These are phyloP conservation scores for Tulasnella sp. DNA, from an alignment of 768 basidiomycete genomes.

Conservation along the genomic window DNA sequence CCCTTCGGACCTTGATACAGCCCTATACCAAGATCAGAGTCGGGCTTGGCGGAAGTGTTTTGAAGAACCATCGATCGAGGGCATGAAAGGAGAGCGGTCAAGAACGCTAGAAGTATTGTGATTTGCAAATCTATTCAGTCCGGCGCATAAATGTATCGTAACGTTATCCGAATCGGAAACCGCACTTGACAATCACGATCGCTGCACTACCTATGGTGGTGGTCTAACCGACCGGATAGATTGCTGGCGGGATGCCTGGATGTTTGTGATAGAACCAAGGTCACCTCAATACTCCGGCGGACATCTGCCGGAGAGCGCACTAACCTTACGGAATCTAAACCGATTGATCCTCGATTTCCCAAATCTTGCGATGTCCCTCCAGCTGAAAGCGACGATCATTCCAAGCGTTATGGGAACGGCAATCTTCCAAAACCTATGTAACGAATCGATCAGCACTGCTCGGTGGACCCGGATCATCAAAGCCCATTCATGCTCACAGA, in stretches of 20 bases:
- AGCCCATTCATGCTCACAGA: neutral
- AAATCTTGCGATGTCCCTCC: conserved; percentile 1
- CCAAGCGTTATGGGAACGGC: conserved; percentile 42
- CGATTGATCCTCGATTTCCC: neutral
- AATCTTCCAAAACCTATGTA: conserved; percentile 44
- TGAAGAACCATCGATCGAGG: neutral
- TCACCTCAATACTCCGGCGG: neutral
- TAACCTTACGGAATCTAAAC: neutral
- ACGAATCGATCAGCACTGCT: neutral
- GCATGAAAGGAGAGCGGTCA: neutral
- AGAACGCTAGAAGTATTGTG: neutral
- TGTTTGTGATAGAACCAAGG: no score
- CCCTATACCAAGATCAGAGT: neutral
- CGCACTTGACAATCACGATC: neutral
- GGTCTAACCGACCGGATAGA: neutral
- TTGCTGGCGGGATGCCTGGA: neutral
- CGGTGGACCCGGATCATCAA: no score
- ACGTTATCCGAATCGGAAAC: neutral
- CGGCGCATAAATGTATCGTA: neutral
- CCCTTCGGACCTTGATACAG: neutral
- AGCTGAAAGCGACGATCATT: conserved; percentile 31
- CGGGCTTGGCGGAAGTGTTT: neutral
- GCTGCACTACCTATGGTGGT: neutral
- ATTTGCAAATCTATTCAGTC: neutral
- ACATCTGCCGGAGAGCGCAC: neutral